These are phyloP conservation scores for Voacanga thouarsii DNA, from an alignment of 257 asterid genomes.

Conservation along the genomic window DNA sequence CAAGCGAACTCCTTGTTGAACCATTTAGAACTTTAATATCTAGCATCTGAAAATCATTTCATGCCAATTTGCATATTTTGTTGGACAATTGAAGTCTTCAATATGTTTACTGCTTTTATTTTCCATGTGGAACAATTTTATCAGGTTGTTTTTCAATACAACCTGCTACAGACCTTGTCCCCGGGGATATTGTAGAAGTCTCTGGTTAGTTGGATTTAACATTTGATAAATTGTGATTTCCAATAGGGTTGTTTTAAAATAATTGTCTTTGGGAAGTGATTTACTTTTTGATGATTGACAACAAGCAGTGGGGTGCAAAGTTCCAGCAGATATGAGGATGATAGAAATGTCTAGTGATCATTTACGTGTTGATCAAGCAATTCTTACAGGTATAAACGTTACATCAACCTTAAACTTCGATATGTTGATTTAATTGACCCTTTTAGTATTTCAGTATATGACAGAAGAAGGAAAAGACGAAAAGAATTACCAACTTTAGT, in stretches of 20 bases:
- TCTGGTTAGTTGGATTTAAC: slow-evolving; percentile 55
- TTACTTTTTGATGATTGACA: slow-evolving; percentile 20
- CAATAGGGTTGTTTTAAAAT: background rate
- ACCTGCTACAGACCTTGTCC: slow-evolving; percentile 96
- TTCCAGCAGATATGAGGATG: slow-evolving; percentile 99
- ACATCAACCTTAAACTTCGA: background rate
- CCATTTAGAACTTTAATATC: background rate
- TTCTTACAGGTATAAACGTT: slow-evolving; percentile 69
- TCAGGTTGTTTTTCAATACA: slow-evolving; percentile 90
- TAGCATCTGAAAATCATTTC: background rate
- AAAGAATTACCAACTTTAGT: background rate
- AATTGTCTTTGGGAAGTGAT: slow-evolving; percentile 14
- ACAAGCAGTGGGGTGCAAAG: slow-evolving; percentile 88
- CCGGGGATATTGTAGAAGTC: slow-evolving; percentile 98
- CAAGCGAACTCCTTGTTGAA: background rate
- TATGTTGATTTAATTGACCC: background rate
- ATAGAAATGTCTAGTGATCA: slow-evolving; percentile 85
- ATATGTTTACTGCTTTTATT: slow-evolving; percentile 16
- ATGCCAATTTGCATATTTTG: background rate
- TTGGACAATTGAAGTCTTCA: background rate
- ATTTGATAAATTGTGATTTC: slow-evolving; percentile 16
- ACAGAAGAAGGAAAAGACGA: background rate
- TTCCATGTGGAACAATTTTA: slow-evolving; percentile 13
- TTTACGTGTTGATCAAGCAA: slow-evolving; percentile 96
- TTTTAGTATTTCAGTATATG: background rate